These are phyloP conservation scores for Warburgia ugandensis DNA, from an alignment of 164 flowering plant genomes.

Conservation along the genomic window DNA sequence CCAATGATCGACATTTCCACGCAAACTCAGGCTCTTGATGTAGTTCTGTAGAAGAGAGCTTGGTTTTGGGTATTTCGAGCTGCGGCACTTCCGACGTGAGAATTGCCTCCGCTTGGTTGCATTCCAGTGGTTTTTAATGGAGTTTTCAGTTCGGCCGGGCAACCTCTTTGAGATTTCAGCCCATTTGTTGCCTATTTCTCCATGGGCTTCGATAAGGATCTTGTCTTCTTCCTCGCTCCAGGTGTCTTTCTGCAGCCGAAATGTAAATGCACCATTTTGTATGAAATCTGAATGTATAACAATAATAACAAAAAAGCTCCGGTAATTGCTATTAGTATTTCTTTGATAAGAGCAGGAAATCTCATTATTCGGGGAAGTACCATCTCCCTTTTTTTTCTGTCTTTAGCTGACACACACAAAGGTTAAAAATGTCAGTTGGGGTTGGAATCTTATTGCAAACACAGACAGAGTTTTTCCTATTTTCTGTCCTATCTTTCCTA, in stretches of 20 bases:
- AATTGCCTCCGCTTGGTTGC: slow-evolving; percentile 75
- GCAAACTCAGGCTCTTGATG: slow-evolving; percentile 50
- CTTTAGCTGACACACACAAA: not conserved
- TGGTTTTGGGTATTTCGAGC: slow-evolving; percentile 38
- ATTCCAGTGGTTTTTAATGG: slow-evolving; percentile 90
- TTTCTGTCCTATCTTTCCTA: no score
- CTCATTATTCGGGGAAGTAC: no score
- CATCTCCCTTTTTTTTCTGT: no score
- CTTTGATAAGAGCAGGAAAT: no score
- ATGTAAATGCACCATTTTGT: not conserved
- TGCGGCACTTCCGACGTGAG: slow-evolving; percentile 45
- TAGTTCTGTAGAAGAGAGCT: slow-evolving; percentile 57
- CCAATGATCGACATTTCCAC: slow-evolving; percentile 1
- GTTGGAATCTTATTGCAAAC: no score
- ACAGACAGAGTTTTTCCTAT: no score
- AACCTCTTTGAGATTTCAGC: slow-evolving; percentile 78
- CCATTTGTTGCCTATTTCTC: slow-evolving; percentile 81
- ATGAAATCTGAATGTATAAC: not conserved
- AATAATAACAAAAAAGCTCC: no score
- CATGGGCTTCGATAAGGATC: slow-evolving; percentile 49
- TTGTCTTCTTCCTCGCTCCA: slow-evolving; percentile 83
- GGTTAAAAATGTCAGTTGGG: not conserved
- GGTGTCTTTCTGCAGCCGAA: slow-evolving; percentile 58
- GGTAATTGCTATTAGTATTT: no score
- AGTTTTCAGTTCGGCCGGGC: slow-evolving; percentile 81